Base-by-base conservation (phyloP, 176 grass and related monocot genomes). In the Phoenix dactylifera region DNA sequence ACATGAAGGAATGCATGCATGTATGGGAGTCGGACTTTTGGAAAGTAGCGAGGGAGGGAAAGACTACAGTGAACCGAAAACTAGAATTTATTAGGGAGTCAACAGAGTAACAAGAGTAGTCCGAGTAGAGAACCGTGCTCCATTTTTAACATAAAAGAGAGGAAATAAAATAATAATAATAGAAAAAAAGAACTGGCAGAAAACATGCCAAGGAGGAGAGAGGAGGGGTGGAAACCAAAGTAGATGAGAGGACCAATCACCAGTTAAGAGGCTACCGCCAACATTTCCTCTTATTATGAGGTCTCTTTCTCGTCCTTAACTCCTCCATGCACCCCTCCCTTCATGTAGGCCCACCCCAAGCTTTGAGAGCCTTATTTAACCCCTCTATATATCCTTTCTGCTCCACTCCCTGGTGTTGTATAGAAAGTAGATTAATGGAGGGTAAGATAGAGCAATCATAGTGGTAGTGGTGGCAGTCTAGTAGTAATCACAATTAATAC, bases 401-500 rank as follows among this genome's bases (percentile, higher is more conserved):
- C 52, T 44, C 35, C 35, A 12, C 35, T 44, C 7, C 35, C 9
- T 44, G 35, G 35, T 44, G 9, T 44, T 3, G 10, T 44, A 14
- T 44, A 44, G 35, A 44, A 9, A 44, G 53, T 68, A 39, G 16
- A 60, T 26, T 50, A 50, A 62, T 49, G 62, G 44, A 61, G 57
- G 69, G 57, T 50, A 22, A 69, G 65, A 55, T 5, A 69, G 18
- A 69, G 65, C 19, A 15, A 76, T 67, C 63, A 66, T 24, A 59
- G 24, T 66, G 52, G 35, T 66, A 67, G 55, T 62, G 48, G 55
- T 56, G 23, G 54, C 58, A 51, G 26, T 67, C 64, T 26, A 63
- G 74, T 69, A 70, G 51, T 69, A 26, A 29, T 77, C 49, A 55
- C 53, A 67, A 67, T 50, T 49, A 71, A 76, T 68, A 28, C 57